Conservation (phyloP, 2,329 filamentous ascomycete species). For the Xylariaceae sp. region DNA sequence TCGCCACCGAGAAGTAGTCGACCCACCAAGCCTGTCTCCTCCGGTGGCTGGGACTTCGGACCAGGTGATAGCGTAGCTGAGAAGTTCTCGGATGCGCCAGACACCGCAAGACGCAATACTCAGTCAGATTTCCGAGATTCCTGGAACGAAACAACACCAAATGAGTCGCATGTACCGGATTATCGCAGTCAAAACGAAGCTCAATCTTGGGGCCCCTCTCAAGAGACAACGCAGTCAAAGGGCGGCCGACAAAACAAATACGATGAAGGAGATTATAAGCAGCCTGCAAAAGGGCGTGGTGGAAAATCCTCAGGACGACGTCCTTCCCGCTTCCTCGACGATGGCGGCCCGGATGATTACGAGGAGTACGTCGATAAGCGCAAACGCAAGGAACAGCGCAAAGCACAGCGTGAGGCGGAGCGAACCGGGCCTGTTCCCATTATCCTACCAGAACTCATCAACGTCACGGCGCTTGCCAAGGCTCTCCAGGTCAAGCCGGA, state of each 20-base stretch:
- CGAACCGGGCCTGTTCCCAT: slow-evolving; percentile 51
- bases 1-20: not conserved
- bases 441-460: slow-evolving; percentile 85
- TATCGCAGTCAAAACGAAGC: not conserved
- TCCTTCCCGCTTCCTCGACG: slow-evolving; percentile 6
- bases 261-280: slow-evolving; percentile 7
- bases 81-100: not conserved
- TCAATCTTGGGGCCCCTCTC: not conserved
- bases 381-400: slow-evolving; percentile 36
- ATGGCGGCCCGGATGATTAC: slow-evolving; percentile 30
- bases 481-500: slow-evolving; percentile 66
- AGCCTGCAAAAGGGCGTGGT: slow-evolving; percentile 5
- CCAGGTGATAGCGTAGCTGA: not conserved
- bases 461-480: slow-evolving; percentile 72
- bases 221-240: not conserved
- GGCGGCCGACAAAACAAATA: slow-evolving; percentile 1
- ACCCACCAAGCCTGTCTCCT: not conserved
- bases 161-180: not conserved
- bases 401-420: slow-evolving; percentile 36
- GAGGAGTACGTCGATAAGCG: slow-evolving; percentile 40
- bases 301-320: slow-evolving; percentile 16
- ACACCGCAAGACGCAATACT: not conserved
- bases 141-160: not conserved
- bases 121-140: not conserved
- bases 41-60: not conserved